Evolutionary conservation across 108 stramenopile genomes (phyloP).

Genomic region (Hondaea fermentalgiana): DNA sequence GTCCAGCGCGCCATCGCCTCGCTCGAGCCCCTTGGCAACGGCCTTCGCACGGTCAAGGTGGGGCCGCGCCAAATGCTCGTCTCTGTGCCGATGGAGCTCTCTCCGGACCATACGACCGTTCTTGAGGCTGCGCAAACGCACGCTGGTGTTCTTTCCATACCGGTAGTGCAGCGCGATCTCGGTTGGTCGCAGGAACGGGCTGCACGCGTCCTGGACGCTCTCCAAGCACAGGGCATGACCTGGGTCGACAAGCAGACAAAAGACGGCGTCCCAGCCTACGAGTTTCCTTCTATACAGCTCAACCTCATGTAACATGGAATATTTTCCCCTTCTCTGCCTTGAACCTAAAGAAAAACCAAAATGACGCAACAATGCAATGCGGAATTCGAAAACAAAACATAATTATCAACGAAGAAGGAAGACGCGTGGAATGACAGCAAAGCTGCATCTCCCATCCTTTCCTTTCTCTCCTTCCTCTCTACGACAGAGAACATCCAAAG

Average conservation of each 20-base stretch:
- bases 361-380: too few relatives aligned
- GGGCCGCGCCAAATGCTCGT: neutral
- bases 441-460: neutral
- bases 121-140: neutral
- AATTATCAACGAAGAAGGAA: neutral
- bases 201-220: neutral
- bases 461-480: too few relatives aligned
- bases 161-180: neutral
- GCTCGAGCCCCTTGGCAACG: slow-evolving; percentile 19
- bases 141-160: neutral
- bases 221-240: neutral
- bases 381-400: neutral
- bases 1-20: neutral
- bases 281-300: neutral
- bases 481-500: neutral
- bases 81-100: slow-evolving; percentile 2
- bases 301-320: neutral
- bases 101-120: neutral
- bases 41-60: neutral
- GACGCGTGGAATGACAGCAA: neutral
- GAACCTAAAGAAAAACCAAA: too few relatives aligned
- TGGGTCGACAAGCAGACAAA: neutral
- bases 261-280: neutral
- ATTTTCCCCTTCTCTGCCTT: too few relatives aligned
- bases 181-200: neutral